phyloP scores from a whole-genome alignment of 2,329 filamentous ascomycete species.

The Ascochyta viciae-villosae region DNA sequence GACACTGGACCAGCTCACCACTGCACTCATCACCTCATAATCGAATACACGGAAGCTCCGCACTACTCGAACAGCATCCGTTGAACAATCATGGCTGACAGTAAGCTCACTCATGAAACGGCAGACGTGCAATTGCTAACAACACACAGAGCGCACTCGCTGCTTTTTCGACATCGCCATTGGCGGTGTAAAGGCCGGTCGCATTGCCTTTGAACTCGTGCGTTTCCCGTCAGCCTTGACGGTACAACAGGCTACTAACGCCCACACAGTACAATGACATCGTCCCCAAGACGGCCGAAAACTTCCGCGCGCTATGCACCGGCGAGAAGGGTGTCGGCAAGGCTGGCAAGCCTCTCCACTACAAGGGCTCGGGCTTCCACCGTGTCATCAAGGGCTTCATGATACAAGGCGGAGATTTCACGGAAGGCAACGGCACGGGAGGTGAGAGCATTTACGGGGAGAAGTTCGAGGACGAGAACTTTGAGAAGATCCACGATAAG shows the following conservation, averaged over 20 bases:
- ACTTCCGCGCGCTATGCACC: slow-evolving; percentile 93
- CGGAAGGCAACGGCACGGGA: slow-evolving; percentile 89
- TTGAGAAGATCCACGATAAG: slow-evolving; percentile 86
- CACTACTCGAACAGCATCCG: background rate
- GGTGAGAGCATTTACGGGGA: slow-evolving; percentile 97
- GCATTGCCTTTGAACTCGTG: slow-evolving; percentile 86
- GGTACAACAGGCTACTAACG: slow-evolving; percentile 3
- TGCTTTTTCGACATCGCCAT: slow-evolving; percentile 95
- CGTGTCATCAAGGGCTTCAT: slow-evolving; percentile 98
- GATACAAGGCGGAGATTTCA: slow-evolving; percentile 98
- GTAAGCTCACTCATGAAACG: slow-evolving; percentile 17
- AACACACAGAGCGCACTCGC: slow-evolving; percentile 67
- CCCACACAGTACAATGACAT: slow-evolving; percentile 53
- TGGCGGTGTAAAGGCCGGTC: slow-evolving; percentile 74
- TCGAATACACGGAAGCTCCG: background rate
- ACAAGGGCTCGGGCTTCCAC: slow-evolving; percentile 92
- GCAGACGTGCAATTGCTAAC: slow-evolving; percentile 10
- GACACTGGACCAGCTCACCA: background rate
- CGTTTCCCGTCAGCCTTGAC: slow-evolving; percentile 36
- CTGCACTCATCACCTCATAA: background rate
- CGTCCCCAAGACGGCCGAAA: slow-evolving; percentile 94
- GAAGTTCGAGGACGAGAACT: slow-evolving; percentile 98
- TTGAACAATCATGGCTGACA: slow-evolving; percentile 36
- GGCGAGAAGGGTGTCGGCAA: slow-evolving; percentile 90
- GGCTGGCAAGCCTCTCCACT: slow-evolving; percentile 84